Conservation (phyloP, 2,329 filamentous ascomycete species). For the Verticillium zaregamsianum region DNA sequence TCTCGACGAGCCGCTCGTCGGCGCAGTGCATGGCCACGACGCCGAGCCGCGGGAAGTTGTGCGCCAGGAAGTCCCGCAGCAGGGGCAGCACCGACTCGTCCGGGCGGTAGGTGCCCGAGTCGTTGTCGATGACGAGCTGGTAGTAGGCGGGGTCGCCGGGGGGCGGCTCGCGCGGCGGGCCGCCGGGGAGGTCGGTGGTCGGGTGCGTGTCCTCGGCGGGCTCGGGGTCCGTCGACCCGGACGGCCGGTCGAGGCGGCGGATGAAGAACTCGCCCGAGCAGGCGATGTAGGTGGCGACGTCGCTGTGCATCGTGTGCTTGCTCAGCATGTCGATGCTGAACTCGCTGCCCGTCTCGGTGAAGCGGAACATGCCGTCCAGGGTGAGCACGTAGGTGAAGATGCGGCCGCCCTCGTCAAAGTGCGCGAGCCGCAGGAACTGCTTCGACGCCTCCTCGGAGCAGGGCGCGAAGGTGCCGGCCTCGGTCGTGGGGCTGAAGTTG, state of each 20-base stretch:
- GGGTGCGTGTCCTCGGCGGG: slow-evolving; percentile 48
- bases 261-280: slow-evolving; percentile 94
- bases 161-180: slow-evolving; percentile 37
- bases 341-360: slow-evolving; percentile 93
- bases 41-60: slow-evolving; percentile 73
- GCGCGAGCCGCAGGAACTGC: slow-evolving; percentile 80
- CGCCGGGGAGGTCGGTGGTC: slow-evolving; percentile 36
- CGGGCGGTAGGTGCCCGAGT: slow-evolving; percentile 88
- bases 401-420: slow-evolving; percentile 80
- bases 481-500: slow-evolving; percentile 75
- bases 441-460: slow-evolving; percentile 68
- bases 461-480: slow-evolving; percentile 63
- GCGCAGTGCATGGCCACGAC: slow-evolving; percentile 75
- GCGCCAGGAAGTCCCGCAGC: slow-evolving; percentile 65
- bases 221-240: slow-evolving; percentile 36
- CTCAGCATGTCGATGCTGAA: slow-evolving; percentile 90
- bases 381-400: slow-evolving; percentile 92
- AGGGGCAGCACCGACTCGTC: slow-evolving; percentile 71
- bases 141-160: slow-evolving; percentile 56
- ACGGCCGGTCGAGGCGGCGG: slow-evolving; percentile 55
- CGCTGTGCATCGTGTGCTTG: slow-evolving; percentile 96
- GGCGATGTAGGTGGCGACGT: slow-evolving; percentile 86
- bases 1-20: slow-evolving; percentile 64
- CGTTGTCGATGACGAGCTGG: slow-evolving; percentile 91
- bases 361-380: slow-evolving; percentile 79